Percentiles rank a stretch among this genome's conserved stretches.
Conservation (phyloP, 257 asterid genomes). For the Nicotiana noctiflora region DNA sequence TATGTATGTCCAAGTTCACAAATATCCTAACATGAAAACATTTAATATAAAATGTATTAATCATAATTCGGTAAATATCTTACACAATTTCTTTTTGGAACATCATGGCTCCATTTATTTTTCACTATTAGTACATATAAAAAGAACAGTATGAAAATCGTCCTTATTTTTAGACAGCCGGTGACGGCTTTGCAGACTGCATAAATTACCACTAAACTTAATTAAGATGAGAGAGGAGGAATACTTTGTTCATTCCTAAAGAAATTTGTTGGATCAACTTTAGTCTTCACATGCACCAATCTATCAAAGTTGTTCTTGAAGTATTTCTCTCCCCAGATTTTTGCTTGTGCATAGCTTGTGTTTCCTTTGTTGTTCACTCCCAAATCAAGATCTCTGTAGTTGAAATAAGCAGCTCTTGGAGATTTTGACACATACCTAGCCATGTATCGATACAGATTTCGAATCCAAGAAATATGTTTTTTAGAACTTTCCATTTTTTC, state of each 20-base stretch:
- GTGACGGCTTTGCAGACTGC: neutral
- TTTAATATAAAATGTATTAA: too few species aligned
- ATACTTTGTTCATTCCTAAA: conserved; percentile 11
- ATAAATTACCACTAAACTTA: neutral
- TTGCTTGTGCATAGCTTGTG: neutral
- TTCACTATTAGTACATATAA: neutral
- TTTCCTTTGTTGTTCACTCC: neutral
- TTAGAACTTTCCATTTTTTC: neutral
- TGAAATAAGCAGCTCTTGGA: neutral
- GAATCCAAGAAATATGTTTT: neutral
- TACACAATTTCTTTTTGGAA: neutral
- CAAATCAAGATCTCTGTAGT: conserved; percentile 7
- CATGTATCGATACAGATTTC: neutral
- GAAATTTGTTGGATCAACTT: neutral
- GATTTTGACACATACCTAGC: neutral
- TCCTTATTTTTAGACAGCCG: neutral
- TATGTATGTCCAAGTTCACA: neutral
- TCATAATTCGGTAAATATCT: too few species aligned
- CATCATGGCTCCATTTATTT: neutral
- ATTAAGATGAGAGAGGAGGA: neutral
- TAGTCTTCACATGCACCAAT: neutral
- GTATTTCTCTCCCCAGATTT: neutral
- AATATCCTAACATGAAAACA: neutral
- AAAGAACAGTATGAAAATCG: neutral
- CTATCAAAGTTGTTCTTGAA: conserved; percentile 6